Conservation (phyloP, 192 early-diverging fungal species). For the Polychytrium aggregatum region DNA sequence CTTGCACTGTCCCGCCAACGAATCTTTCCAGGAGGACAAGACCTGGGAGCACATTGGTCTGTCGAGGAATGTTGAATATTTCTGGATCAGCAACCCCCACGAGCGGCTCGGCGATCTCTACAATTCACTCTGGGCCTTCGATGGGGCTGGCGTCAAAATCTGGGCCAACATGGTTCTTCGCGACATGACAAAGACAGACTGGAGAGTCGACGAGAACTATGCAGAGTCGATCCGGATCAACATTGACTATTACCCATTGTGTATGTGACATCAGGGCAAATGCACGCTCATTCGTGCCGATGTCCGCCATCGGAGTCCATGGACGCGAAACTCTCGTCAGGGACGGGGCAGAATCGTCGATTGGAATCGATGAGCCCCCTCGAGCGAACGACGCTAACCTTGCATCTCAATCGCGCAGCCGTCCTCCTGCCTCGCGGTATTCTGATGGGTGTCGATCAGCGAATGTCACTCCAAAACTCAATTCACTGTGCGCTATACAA, state of each 20-base stretch:
- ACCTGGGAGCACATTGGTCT: slow-evolving; percentile 43
- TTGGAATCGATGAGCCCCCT: slow-evolving; percentile 63
- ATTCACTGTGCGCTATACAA: too few species aligned
- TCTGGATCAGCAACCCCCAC: slow-evolving; percentile 47
- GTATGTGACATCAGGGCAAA: slow-evolving; percentile 24
- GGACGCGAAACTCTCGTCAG: slow-evolving; percentile 39
- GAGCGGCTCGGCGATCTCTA: slow-evolving; percentile 38
- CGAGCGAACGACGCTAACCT: slow-evolving; percentile 53
- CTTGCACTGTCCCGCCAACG: too few species aligned
- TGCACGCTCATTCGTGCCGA: too few species aligned
- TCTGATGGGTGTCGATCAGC: neutral
- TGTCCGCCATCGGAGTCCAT: too few species aligned
- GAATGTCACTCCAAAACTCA: too few species aligned
- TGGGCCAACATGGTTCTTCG: neutral
- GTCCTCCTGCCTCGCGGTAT: neutral
- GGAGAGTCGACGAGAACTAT: neutral
- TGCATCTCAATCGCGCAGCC: neutral
- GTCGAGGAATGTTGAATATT: slow-evolving; percentile 56
- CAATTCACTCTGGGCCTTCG: slow-evolving; percentile 61
- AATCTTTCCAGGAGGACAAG: too few species aligned
- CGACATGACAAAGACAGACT: too few species aligned
- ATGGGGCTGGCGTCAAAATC: slow-evolving; percentile 54
- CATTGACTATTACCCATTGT: slow-evolving; percentile 68
- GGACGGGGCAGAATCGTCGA: slow-evolving; percentile 58
- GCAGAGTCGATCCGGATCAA: slow-evolving; percentile 38